Conservation (phyloP, 441 rosid species). For the Aquilaria agallochum region DNA sequence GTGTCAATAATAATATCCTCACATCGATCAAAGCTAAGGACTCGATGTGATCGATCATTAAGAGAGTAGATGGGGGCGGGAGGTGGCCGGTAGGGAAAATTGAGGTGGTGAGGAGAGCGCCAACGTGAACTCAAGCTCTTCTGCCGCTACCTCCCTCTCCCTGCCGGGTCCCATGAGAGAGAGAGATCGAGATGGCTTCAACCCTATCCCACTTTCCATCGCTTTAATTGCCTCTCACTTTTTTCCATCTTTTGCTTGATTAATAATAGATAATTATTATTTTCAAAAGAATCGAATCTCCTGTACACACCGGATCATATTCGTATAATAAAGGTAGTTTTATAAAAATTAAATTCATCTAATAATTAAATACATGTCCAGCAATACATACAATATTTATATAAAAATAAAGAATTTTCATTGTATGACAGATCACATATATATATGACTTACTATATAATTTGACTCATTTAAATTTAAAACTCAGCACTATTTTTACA, state of each 20-base stretch:
- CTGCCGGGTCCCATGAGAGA: slow-evolving; percentile 48
- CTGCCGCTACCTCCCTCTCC: not conserved
- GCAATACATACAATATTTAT: too few species aligned
- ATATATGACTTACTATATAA: too few species aligned
- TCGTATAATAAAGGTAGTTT: too few species aligned
- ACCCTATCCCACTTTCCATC: slow-evolving; percentile 18
- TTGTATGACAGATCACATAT: too few species aligned
- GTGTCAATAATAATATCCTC: slow-evolving; percentile 37
- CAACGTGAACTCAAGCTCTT: slow-evolving; percentile 19
- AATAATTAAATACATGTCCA: too few species aligned
- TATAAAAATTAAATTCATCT: too few species aligned
- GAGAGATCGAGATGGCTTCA: slow-evolving; percentile 10
- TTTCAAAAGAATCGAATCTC: too few species aligned
- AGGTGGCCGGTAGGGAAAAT: slow-evolving; percentile 4
- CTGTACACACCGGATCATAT: too few species aligned
- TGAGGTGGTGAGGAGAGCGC: slow-evolving; percentile 32
- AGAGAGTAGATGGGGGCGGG: not conserved
- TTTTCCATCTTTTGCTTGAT: not conserved
- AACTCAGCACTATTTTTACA: too few species aligned
- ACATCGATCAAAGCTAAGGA: slow-evolving; percentile 23
- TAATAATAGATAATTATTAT: not conserved
- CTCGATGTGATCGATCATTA: too few species aligned
- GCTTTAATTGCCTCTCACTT: not conserved
- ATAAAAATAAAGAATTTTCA: too few species aligned
- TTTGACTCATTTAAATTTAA: too few species aligned